Evolutionary conservation across 257 asterid genomes (phyloP).

Genomic region (Gynochthodes officinalis): DNA sequence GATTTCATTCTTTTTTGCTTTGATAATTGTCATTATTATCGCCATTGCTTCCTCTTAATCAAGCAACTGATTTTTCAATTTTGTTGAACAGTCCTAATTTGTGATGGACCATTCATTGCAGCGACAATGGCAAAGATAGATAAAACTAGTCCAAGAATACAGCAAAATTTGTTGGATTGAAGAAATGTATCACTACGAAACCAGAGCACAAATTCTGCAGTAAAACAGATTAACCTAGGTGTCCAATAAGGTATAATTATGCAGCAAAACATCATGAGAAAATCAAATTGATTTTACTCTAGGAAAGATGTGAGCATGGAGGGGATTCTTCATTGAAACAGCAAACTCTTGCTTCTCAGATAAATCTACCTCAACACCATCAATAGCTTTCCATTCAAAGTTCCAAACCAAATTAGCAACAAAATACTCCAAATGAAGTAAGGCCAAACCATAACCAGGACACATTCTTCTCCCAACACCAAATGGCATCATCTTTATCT

Average conservation of each 20-base stretch:
- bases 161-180: no score
- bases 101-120: no score
- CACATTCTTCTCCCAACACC: slow-evolving; percentile 38
- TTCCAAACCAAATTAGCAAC: slow-evolving; percentile 33
- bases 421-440: slow-evolving; percentile 25
- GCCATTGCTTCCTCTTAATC: no score
- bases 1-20: no score
- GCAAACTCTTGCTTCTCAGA: slow-evolving; percentile 27
- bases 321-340: slow-evolving; percentile 23
- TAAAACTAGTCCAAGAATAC: no score
- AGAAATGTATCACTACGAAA: no score
- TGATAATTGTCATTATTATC: no score
- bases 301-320: slow-evolving; percentile 22
- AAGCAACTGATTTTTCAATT: no score
- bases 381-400: slow-evolving; percentile 20
- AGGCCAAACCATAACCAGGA: slow-evolving; percentile 20
- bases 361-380: slow-evolving; percentile 23
- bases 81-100: no score
- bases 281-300: slow-evolving; percentile 12
- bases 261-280: background rate
- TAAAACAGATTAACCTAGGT: background rate
- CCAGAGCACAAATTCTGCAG: background rate
- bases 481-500: slow-evolving; percentile 38
- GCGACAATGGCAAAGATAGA: no score
- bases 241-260: background rate